Percentiles rank a stretch among this genome's conserved stretches.
Evolutionary conservation across 768 basidiomycete species (phyloP).

Genomic region (Galerina marginata): DNA sequence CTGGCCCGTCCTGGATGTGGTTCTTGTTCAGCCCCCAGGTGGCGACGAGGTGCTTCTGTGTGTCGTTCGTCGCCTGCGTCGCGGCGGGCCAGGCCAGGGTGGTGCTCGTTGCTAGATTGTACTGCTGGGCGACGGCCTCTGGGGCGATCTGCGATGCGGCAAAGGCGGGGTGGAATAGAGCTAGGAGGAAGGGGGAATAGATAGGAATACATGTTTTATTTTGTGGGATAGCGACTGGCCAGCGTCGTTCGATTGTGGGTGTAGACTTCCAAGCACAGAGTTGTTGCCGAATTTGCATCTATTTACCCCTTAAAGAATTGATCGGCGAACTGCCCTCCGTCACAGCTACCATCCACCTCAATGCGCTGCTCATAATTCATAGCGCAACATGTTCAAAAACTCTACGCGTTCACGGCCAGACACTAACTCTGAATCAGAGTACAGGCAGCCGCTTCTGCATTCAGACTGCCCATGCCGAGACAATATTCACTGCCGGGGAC

Average conservation of each 20-base stretch:
- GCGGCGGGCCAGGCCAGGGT: conserved; percentile 67
- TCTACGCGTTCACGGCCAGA: conserved; percentile 20
- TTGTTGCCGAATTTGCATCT: conserved; percentile 14
- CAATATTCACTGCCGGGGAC: conserved; percentile 61
- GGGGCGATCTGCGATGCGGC: conserved; percentile 36
- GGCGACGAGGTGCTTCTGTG: conserved; percentile 55
- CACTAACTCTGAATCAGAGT: conserved; percentile 41
- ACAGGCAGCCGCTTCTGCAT: conserved; percentile 63
- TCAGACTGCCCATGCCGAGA: conserved; percentile 39
- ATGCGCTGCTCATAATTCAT: conserved; percentile 25
- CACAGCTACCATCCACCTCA: conserved; percentile 12
- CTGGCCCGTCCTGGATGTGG: conserved; percentile 60
- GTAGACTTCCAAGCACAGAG: background rate
- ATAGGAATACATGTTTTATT: conserved; percentile 14
- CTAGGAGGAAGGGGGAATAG: conserved; percentile 22
- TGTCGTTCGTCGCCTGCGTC: conserved; percentile 54
- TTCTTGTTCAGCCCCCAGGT: conserved; percentile 69
- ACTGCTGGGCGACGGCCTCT: conserved; percentile 52
- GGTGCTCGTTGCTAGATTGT: conserved; percentile 64
- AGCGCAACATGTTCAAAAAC: conserved; percentile 29
- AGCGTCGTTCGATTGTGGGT: conserved; percentile 20
- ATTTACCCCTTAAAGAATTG: conserved; percentile 13
- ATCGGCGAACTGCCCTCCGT: conserved; percentile 1
- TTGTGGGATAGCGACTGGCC: conserved; percentile 15
- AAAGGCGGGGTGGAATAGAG: conserved; percentile 22